These are phyloP conservation scores for Hebeloma cylindrosporum DNA, from an alignment of 768 basidiomycete genomes.

Conservation along the genomic window DNA sequence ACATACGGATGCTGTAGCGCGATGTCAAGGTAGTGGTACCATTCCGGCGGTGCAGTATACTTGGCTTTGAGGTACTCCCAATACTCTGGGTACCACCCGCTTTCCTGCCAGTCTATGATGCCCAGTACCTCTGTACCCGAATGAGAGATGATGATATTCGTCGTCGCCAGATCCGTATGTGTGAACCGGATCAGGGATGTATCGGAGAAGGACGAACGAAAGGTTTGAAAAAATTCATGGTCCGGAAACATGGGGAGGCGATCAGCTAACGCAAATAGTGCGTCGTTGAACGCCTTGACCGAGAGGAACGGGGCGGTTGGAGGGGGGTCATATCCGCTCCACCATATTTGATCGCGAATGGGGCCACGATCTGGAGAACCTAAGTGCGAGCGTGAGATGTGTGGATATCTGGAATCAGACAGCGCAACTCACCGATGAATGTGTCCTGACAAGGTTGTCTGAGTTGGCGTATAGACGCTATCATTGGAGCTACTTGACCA, in stretches of 20 bases:
- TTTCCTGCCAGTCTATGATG: slow-evolving; percentile 21
- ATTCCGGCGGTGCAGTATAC: background rate
- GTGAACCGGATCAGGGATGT: too few relatives aligned
- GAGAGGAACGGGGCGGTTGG: slow-evolving; percentile 3
- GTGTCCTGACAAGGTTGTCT: slow-evolving; percentile 1
- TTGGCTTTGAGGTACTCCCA: too few relatives aligned
- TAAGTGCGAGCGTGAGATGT: too few relatives aligned
- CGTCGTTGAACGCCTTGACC: slow-evolving; percentile 9
- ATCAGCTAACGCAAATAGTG: slow-evolving; percentile 3
- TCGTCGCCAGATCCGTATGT: slow-evolving; percentile 7
- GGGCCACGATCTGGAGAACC: slow-evolving; percentile 5
- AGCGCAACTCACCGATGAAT: slow-evolving; percentile 10
- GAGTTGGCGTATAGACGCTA: slow-evolving; percentile 10
- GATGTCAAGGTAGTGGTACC: background rate
- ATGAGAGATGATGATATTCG: slow-evolving; percentile 9
- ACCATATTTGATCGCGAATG: slow-evolving; percentile 11
- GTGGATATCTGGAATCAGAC: background rate
- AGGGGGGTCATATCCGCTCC: background rate
- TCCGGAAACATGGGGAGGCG: slow-evolving; percentile 7
- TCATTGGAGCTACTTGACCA: slow-evolving; percentile 6
- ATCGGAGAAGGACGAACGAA: slow-evolving; percentile 10
- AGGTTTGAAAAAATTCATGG: slow-evolving; percentile 2
- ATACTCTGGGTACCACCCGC: slow-evolving; percentile 20
- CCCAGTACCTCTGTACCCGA: slow-evolving; percentile 14
- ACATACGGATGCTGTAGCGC: background rate